Conservation (phyloP, 306 rosid species). For the Bauhinia variegata region DNA sequence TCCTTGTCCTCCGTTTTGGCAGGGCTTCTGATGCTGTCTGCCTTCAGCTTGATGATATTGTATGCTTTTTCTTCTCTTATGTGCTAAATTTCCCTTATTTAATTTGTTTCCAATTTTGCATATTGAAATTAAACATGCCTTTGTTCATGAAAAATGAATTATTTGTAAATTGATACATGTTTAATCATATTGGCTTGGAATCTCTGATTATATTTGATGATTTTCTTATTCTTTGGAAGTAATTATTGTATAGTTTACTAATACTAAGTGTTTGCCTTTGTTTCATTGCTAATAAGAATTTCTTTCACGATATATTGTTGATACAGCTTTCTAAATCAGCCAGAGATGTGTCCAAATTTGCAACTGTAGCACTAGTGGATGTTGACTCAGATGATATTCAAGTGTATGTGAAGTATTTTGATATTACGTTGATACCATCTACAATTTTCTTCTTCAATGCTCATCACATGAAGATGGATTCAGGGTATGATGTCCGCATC, state of each 20-base stretch:
- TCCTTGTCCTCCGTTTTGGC: constrained; percentile 86
- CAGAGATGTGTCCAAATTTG: constrained; percentile 83
- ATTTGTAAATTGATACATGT: background rate
- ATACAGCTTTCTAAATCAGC: constrained; percentile 76
- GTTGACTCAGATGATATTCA: constrained; percentile 74
- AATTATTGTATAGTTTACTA: too few species aligned
- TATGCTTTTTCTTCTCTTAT: constrained; percentile 33
- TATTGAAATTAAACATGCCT: background rate
- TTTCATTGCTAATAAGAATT: background rate
- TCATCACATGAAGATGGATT: constrained; percentile 98
- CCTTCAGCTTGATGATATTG: constrained; percentile 77
- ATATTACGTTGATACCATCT: constrained; percentile 77
- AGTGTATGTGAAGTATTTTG: constrained; percentile 77
- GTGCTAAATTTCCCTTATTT: background rate
- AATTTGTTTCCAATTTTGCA: background rate
- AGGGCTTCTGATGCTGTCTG: constrained; percentile 62
- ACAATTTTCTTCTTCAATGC: constrained; percentile 92
- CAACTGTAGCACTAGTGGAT: constrained; percentile 72
- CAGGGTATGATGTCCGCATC: constrained; percentile 51
- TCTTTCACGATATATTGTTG: background rate
- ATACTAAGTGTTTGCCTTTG: too few species aligned
- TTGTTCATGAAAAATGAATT: background rate
- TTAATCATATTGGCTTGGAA: too few species aligned
- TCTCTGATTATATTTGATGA: too few species aligned
- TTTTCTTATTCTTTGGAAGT: background rate